These are phyloP conservation scores for Vaccinium myrtillus DNA, from an alignment of 148 eudicot genomes.

Conservation along the genomic window DNA sequence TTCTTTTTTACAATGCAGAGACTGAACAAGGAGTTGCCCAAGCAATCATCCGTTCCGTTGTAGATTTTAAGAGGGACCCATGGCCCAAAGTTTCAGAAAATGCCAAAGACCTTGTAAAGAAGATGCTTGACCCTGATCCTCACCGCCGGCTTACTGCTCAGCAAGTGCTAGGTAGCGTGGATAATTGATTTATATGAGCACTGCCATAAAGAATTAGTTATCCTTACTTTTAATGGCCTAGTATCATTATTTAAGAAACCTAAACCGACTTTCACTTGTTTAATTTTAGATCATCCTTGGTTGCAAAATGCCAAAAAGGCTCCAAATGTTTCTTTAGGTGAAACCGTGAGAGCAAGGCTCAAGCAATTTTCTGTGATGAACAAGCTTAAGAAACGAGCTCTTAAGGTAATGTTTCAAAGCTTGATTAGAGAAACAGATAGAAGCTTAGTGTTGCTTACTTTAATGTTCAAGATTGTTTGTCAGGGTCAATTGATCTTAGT, in stretches of 20 bases:
- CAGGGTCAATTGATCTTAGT: neutral
- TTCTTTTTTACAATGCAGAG: slow-evolving; percentile 34
- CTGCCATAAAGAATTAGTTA: neutral
- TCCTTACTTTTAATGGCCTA: neutral
- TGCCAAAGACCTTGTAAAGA: slow-evolving; percentile 76
- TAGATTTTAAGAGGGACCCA: slow-evolving; percentile 80
- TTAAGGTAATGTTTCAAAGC: slow-evolving; percentile 40
- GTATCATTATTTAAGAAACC: neutral
- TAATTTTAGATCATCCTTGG: slow-evolving; percentile 75
- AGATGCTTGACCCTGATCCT: slow-evolving; percentile 78
- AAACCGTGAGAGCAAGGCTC: slow-evolving; percentile 81
- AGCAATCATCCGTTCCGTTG: slow-evolving; percentile 69
- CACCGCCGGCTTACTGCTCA: slow-evolving; percentile 65
- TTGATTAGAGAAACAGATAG: neutral
- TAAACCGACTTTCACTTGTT: slow-evolving; percentile 9
- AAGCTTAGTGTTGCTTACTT: neutral
- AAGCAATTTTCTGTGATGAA: slow-evolving; percentile 89
- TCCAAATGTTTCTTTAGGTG: slow-evolving; percentile 82
- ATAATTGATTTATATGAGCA: neutral
- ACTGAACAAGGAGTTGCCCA: slow-evolving; percentile 91
- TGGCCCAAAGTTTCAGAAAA: slow-evolving; percentile 78
- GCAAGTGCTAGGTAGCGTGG: slow-evolving; percentile 60
- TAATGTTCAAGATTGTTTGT: neutral
- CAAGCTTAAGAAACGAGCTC: slow-evolving; percentile 83
- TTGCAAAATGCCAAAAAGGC: slow-evolving; percentile 71